Evolutionary conservation across 2,329 filamentous ascomycete species (phyloP).

Genomic region (Neodidymelliopsis sp.): DNA sequence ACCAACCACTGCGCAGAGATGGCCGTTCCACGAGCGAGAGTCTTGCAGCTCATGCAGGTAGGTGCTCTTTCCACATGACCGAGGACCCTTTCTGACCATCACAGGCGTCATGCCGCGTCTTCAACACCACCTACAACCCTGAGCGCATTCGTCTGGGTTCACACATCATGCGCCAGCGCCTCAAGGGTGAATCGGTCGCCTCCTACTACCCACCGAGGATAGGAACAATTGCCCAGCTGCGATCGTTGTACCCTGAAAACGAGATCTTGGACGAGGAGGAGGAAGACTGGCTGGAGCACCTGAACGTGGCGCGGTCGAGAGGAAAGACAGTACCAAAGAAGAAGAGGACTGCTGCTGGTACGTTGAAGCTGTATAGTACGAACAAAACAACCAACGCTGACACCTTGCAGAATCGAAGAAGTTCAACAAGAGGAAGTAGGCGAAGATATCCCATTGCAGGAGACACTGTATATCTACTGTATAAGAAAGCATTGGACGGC

Average conservation of each 20-base stretch:
- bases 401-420: slow-evolving; percentile 52
- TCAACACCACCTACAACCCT: slow-evolving; percentile 91
- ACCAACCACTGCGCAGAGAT: slow-evolving; percentile 43
- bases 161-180: slow-evolving; percentile 87
- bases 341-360: slow-evolving; percentile 69
- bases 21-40: slow-evolving; percentile 60
- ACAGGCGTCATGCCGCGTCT: slow-evolving; percentile 89
- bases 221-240: slow-evolving; percentile 75
- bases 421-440: slow-evolving; percentile 56
- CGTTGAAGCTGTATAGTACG: slow-evolving; percentile 41
- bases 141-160: slow-evolving; percentile 82
- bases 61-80: slow-evolving; percentile 1
- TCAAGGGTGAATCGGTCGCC: slow-evolving; percentile 81
- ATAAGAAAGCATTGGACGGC: slow-evolving; percentile 24
- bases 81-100: slow-evolving; percentile 11
- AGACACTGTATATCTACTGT: slow-evolving; percentile 28
- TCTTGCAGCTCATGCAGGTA: slow-evolving; percentile 81
- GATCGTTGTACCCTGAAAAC: slow-evolving; percentile 72
- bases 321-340: slow-evolving; percentile 92
- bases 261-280: slow-evolving; percentile 77
- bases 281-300: slow-evolving; percentile 78
- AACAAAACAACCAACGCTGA: slow-evolving; percentile 19
- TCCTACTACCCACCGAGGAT: slow-evolving; percentile 87
- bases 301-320: slow-evolving; percentile 60
- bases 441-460: slow-evolving; percentile 4